phyloP scores from a whole-genome alignment of 2,329 filamentous ascomycete genomes.

The Endocalyx cinctus region DNA sequence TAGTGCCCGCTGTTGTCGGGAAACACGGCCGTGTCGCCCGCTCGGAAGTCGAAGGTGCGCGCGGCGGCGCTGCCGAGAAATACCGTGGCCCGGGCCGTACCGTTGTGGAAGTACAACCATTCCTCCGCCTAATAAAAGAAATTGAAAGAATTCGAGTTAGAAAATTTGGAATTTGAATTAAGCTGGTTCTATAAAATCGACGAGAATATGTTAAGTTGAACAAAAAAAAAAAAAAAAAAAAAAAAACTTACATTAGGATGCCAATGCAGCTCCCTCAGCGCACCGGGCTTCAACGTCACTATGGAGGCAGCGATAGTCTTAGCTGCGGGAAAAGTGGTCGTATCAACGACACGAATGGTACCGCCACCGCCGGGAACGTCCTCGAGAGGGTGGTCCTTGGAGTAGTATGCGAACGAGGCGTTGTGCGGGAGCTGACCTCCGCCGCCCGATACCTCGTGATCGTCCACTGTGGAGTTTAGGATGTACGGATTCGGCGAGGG shows the following conservation, averaged over 20 bases:
- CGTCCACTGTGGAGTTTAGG: slow-evolving; percentile 49
- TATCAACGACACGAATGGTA: slow-evolving; percentile 60
- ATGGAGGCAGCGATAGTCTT: slow-evolving; percentile 63
- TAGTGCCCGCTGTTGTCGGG: slow-evolving; percentile 65
- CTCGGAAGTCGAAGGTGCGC: slow-evolving; percentile 62
- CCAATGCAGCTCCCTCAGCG: slow-evolving; percentile 64
- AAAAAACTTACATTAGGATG: slow-evolving; percentile 54
- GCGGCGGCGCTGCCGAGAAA: slow-evolving; percentile 58
- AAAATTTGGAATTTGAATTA: no score
- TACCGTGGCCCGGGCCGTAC: slow-evolving; percentile 56
- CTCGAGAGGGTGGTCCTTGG: slow-evolving; percentile 50
- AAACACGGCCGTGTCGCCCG: slow-evolving; percentile 65
- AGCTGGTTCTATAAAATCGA: no score
- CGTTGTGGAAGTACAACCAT: slow-evolving; percentile 67
- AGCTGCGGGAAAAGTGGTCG: slow-evolving; percentile 60
- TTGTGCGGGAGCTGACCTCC: slow-evolving; percentile 49
- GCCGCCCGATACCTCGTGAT: slow-evolving; percentile 39
- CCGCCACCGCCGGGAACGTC: slow-evolving; percentile 58
- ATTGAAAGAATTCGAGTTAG: neutral
- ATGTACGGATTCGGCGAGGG: slow-evolving; percentile 59
- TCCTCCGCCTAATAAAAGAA: slow-evolving; percentile 52
- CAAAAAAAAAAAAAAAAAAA: neutral
- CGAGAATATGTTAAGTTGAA: no score
- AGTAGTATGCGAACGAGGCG: slow-evolving; percentile 58
- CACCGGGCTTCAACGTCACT: slow-evolving; percentile 59